A percentile compares a stretch with the other conserved stretches of the same genome.
Evolutionary conservation across 257 asterid genomes (phyloP).

Genomic region (Lithospermum erythrorhizon): DNA sequence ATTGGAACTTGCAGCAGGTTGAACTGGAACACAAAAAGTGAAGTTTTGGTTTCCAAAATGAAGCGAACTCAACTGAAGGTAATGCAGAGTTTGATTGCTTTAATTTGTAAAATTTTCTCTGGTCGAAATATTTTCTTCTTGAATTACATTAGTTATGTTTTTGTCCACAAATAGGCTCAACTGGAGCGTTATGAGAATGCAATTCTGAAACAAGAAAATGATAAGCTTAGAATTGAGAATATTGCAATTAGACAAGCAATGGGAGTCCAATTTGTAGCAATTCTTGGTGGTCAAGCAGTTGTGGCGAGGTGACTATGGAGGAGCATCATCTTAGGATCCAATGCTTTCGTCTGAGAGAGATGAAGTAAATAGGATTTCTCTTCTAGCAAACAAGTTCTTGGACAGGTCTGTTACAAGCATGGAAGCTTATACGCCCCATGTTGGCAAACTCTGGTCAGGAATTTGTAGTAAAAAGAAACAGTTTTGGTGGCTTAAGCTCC

Average conservation of each 20-base stretch:
- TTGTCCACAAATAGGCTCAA: slow-evolving; percentile 39
- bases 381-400: slow-evolving; percentile 42
- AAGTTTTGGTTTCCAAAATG: slow-evolving; percentile 84
- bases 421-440: slow-evolving; percentile 13
- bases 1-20: slow-evolving; percentile 53
- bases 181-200: slow-evolving; percentile 68
- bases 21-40: slow-evolving; percentile 64
- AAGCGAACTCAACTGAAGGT: slow-evolving; percentile 93
- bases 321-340: slow-evolving; percentile 65
- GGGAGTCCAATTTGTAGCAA: slow-evolving; percentile 51
- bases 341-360: slow-evolving; percentile 45
- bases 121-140: neutral
- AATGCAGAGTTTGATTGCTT: neutral
- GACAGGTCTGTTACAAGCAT: slow-evolving; percentile 24
- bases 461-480: slow-evolving; percentile 53
- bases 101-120: neutral
- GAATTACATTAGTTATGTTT: slow-evolving; percentile 6
- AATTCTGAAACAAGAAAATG: slow-evolving; percentile 62
- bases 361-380: slow-evolving; percentile 41
- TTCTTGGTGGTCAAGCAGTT: slow-evolving; percentile 57
- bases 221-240: slow-evolving; percentile 70
- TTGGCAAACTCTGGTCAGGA: slow-evolving; percentile 31
- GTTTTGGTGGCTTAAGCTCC: slow-evolving; percentile 28
- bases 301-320: slow-evolving; percentile 48
- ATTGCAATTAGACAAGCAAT: slow-evolving; percentile 55